Evolutionary conservation across 163 green algal genomes (phyloP).

Genomic region (Coccomyxa subellipsoidea): DNA sequence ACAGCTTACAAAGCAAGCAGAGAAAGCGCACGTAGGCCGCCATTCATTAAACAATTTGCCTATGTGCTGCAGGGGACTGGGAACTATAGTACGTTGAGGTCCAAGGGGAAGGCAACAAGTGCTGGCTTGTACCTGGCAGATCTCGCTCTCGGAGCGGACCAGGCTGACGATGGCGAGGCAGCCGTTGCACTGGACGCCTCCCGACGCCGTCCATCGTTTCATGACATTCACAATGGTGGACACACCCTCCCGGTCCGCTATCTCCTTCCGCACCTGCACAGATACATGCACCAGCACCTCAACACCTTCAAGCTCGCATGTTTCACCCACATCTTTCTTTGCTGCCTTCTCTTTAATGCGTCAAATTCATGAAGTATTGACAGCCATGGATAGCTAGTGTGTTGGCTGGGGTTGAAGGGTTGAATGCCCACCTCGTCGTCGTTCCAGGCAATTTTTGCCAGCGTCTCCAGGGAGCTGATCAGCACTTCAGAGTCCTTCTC

Average conservation of each 20-base stretch:
- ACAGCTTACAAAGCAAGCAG: too few relatives aligned
- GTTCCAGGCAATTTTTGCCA: conserved; percentile 54
- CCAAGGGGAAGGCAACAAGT: too few relatives aligned
- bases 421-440: conserved; percentile 46
- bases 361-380: too few relatives aligned
- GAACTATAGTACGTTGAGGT: too few relatives aligned
- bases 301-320: too few relatives aligned
- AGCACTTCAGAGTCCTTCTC: conserved; percentile 4
- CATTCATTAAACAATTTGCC: too few relatives aligned
- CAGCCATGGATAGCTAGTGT: too few relatives aligned
- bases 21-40: too few relatives aligned
- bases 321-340: too few relatives aligned
- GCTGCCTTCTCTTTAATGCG: too few relatives aligned
- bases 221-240: conserved; percentile 14
- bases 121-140: conserved; percentile 32
- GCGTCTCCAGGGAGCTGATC: conserved; percentile 32
- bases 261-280: conserved; percentile 26
- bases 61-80: too few relatives aligned
- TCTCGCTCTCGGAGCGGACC: conserved; percentile 45
- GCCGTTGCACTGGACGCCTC: conserved; percentile 49
- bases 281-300: background rate
- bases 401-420: too few relatives aligned
- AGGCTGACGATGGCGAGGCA: conserved; percentile 61
- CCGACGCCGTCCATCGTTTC: conserved; percentile 12
- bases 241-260: conserved; percentile 24